Base-by-base conservation (phyloP, 1,284 basidiomycete species). In the Ganoderma leucocontextum region DNA sequence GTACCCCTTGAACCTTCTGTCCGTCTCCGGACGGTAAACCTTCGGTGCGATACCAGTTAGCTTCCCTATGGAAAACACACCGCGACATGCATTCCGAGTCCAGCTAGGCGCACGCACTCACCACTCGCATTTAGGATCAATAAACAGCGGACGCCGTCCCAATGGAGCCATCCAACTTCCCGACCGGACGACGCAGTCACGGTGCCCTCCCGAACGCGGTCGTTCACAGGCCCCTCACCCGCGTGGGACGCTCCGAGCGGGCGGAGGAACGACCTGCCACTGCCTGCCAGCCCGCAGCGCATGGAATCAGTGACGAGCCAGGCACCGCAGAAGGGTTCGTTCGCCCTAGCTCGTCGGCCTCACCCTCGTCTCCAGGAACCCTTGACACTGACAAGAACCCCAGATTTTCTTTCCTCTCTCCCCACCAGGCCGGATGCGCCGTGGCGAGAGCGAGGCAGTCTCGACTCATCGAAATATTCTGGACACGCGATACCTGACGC, bases 231-330 rank as follows among this genome's bases (percentile, higher is more conserved):
- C 44, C 22, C 8, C 15, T 13, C 63, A 17, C 15, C 38, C 19
- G 52, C 52, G 64, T 66, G 64, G 64, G 64, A 62, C 52, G 59
- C 52, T 62, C 64, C 64, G 60, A 53, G 52, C 60, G 52, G 41
- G 60, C 64, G 60, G 64, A 61, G 64, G 59, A 10, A 38, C 36
- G 29, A 17, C 57, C 44, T 49, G 25, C 44, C 47, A 49, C 29
- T 29, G n/a, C 6, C 41, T 15, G 22, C 47, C 42, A n/a, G 6
- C 29, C 60, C 60, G 60, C 33, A 36, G 33, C 35, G 60, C 44
- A 42, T 44, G 60, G 60, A 29, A 6, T 36, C 47, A 33, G 13
- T 19, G 35, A 33, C 33, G 49, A 35, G 36, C 62, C 44, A 63
- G 62, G 62, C 62, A 63, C 58, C 15, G 35, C 35, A 57, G 17